These are phyloP conservation scores for Clarireedia paspali DNA, from an alignment of 2,329 filamentous ascomycete species.

Conservation along the genomic window DNA sequence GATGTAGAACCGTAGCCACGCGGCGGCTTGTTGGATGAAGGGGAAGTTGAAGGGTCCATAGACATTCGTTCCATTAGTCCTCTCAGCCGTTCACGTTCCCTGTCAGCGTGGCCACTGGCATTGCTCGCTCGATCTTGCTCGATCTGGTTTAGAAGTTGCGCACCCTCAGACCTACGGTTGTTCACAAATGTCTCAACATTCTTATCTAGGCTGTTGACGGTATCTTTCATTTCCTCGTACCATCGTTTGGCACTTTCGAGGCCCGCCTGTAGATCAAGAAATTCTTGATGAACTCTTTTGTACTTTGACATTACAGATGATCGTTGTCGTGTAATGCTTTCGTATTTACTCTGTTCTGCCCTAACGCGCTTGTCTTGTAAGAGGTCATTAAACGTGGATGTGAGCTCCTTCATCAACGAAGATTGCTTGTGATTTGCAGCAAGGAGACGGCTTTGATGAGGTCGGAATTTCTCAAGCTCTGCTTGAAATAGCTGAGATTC, in stretches of 20 bases:
- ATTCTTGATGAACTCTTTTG: conserved; percentile 86
- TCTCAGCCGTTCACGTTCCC: conserved; percentile 77
- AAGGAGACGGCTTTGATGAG: conserved; percentile 82
- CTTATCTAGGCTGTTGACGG: conserved; percentile 82
- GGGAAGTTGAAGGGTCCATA: conserved; percentile 54
- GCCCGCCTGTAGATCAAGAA: conserved; percentile 80
- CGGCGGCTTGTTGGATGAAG: conserved; percentile 34
- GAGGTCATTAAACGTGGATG: conserved; percentile 75
- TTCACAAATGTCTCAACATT: conserved; percentile 97
- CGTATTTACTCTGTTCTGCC: conserved; percentile 92
- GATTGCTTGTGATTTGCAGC: conserved; percentile 96
- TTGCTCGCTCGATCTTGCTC: conserved; percentile 28
- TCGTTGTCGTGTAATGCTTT: conserved; percentile 75
- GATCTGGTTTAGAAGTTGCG: conserved; percentile 81
- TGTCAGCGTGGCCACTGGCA: conserved; percentile 46
- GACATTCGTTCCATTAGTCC: conserved; percentile 95
- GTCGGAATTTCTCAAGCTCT: conserved; percentile 94
- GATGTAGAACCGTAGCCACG: conserved; percentile 29
- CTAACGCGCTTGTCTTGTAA: conserved; percentile 91
- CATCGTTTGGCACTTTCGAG: conserved; percentile 83
- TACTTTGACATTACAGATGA: conserved; percentile 78
- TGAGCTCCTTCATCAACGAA: conserved; percentile 90
- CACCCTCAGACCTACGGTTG: conserved; percentile 85
- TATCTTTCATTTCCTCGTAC: conserved; percentile 94
- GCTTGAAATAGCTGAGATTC: conserved; percentile 89